Base-by-base conservation (phyloP, 2,329 filamentous ascomycete species). In the Claviceps paspali region DNA sequence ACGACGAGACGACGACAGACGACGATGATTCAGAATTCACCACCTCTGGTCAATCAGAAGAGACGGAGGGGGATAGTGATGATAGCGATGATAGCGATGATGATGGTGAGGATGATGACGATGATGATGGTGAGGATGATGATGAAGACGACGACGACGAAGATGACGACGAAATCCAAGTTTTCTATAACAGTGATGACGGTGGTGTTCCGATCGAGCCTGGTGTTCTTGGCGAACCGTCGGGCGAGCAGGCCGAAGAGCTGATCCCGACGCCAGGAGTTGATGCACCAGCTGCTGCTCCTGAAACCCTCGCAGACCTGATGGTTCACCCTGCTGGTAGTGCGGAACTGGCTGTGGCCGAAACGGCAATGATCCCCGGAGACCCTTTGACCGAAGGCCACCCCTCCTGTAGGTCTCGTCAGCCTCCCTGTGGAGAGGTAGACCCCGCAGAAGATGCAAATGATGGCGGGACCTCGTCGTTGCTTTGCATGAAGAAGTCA, bases 21-120 rank as follows among this genome's bases (percentile, higher is more conserved):
- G 39, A 37, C 30, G 18, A 38, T n/a, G 39, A 18, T 11, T 32
- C 7, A 12, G 39, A 42, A 6, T 48, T 44, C 8, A 47, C 46
- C 7, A 47, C 45, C 28, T 44, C 44, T 17, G 43, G 34, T 29
- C 41, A 21, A 40, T 42, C 28, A 14, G 45, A 38, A 14, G 47
- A 46, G 5, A 46, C 44, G 2, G 44, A 46, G 2, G 48, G 38
- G 2, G 45, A 42, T 2, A 43, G 43, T 2, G 44, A 44, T 6
- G 43, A 40, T 9, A 41, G 38, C 6, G 41, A 44, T 2, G 41
- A 47, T 4, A 38, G 40, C 2, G 46, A 49, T 12, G 45, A 45
- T 24, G 36, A 39, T 3, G 39, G 38, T 17, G 37, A 38, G 14
- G 33, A 33, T 9, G 29, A 24, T n/a, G 38, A 33, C 15, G 15